phyloP scores from a whole-genome alignment of 345 rosid species.

The Kernera saxatilis region DNA sequence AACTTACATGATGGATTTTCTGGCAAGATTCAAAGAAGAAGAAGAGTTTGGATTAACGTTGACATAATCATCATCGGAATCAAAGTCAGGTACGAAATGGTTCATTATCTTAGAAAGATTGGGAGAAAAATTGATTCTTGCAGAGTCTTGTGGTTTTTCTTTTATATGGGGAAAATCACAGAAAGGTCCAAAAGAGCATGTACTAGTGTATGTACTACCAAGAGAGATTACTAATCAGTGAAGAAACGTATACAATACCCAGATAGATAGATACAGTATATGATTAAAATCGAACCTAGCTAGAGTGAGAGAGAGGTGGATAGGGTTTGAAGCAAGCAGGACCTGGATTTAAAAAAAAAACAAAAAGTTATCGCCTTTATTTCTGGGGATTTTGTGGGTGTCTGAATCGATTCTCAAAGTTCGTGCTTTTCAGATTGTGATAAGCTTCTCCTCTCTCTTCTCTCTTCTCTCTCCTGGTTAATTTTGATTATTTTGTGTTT shows the following conservation, averaged over 20 bases:
- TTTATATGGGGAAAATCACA: not conserved
- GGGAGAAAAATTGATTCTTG: not conserved
- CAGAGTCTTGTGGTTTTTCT: not conserved
- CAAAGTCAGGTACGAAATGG: constrained; percentile 71
- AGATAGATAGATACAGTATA: no score
- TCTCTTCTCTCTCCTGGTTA: not conserved
- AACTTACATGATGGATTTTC: constrained; percentile 42
- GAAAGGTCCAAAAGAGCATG: constrained; percentile 1
- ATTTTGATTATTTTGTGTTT: not conserved
- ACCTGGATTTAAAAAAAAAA: no score
- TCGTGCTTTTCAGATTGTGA: constrained; percentile 5
- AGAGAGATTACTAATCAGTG: not conserved
- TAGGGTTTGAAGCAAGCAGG: no score
- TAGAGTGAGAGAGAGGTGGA: not conserved
- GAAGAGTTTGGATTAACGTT: constrained; percentile 27
- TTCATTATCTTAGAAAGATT: constrained; percentile 32
- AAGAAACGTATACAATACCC: constrained; percentile 5
- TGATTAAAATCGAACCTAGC: not conserved
- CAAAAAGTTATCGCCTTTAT: not conserved
- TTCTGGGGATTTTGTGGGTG: not conserved
- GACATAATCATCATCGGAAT: constrained; percentile 45
- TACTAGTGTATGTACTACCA: not conserved
- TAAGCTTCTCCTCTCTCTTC: not conserved
- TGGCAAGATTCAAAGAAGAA: constrained; percentile 35
- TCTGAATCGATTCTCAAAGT: constrained; percentile 1